phyloP scores from a whole-genome alignment of 768 basidiomycete genomes.

The Rhodotorula kratochvilovae region DNA sequence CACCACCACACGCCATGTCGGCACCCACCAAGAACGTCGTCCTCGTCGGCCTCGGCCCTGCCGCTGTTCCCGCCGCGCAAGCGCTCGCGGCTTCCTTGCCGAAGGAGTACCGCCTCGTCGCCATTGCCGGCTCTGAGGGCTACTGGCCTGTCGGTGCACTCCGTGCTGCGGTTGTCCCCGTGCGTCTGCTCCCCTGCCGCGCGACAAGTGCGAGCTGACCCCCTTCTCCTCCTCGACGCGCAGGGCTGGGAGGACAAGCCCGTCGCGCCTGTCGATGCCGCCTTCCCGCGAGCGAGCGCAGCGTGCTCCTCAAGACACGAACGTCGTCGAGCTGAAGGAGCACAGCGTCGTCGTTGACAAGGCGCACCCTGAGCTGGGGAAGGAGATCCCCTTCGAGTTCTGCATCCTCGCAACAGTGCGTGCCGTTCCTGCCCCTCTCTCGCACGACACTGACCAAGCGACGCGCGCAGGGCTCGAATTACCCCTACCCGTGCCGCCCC shows the following conservation, averaged over 20 bases:
- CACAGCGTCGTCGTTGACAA: slow-evolving; percentile 24
- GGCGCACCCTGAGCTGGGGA: slow-evolving; percentile 11
- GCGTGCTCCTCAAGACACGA: slow-evolving; percentile 15
- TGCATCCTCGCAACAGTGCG: slow-evolving; percentile 36
- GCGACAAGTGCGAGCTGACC: background rate
- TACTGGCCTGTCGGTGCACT: slow-evolving; percentile 11
- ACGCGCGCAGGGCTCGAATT: slow-evolving; percentile 28
- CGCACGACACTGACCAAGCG: background rate
- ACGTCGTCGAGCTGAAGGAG: slow-evolving; percentile 8
- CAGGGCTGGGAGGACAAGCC: slow-evolving; percentile 33
- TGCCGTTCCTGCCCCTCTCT: background rate
- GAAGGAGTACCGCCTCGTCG: slow-evolving; percentile 13
- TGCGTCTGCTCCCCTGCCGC: background rate
- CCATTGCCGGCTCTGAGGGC: background rate
- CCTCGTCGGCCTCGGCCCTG: slow-evolving; percentile 21
- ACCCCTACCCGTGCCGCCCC: slow-evolving; percentile 30
- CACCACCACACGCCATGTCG: too few species aligned
- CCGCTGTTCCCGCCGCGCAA: slow-evolving; percentile 3
- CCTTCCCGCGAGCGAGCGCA: slow-evolving; percentile 6
- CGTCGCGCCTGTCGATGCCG: slow-evolving; percentile 1
- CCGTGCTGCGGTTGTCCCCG: slow-evolving; percentile 15
- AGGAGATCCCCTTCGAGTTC: slow-evolving; percentile 37
- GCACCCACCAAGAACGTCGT: slow-evolving; percentile 17
- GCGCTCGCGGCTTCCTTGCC: slow-evolving; percentile 7
- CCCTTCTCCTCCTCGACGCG: background rate